These are phyloP conservation scores for Mycena citricolor DNA, from an alignment of 1,284 basidiomycete genomes.

Conservation along the genomic window DNA sequence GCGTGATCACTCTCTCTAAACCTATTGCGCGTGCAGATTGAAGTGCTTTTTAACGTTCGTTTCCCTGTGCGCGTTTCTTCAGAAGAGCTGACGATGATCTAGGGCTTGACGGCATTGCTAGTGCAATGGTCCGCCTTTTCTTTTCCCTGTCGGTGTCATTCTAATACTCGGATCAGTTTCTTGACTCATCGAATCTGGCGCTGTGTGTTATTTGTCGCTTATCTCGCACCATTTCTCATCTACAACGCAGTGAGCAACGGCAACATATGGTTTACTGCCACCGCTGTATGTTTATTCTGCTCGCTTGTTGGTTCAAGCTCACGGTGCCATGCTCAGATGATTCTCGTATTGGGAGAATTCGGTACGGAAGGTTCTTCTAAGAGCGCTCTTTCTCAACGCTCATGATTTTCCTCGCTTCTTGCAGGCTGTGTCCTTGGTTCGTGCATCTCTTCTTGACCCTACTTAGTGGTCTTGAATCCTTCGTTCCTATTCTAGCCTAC, in stretches of 20 bases:
- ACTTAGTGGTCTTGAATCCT: constrained; percentile 1
- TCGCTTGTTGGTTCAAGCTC: background rate
- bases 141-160: background rate
- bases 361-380: constrained; percentile 32
- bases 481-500: constrained; percentile 33
- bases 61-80: background rate
- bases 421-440: constrained; percentile 37
- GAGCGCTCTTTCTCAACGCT: background rate
- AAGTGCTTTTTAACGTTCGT: constrained; percentile 51
- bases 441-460: constrained; percentile 9
- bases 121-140: constrained; percentile 41
- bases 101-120: constrained; percentile 47
- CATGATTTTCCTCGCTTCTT: background rate
- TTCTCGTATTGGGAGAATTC: constrained; percentile 47
- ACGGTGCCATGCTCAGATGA: constrained; percentile 17
- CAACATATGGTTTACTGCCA: constrained; percentile 38
- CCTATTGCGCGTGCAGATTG: constrained; percentile 32
- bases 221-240: background rate
- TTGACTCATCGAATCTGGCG: constrained; percentile 47
- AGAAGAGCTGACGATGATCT: background rate
- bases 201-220: constrained; percentile 31
- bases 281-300: constrained; percentile 34
- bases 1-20: background rate
- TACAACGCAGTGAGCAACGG: constrained; percentile 42
- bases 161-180: constrained; percentile 35